These are phyloP conservation scores for Microsporum audouinii DNA, from an alignment of 2,329 filamentous ascomycete genomes.

Conservation along the genomic window DNA sequence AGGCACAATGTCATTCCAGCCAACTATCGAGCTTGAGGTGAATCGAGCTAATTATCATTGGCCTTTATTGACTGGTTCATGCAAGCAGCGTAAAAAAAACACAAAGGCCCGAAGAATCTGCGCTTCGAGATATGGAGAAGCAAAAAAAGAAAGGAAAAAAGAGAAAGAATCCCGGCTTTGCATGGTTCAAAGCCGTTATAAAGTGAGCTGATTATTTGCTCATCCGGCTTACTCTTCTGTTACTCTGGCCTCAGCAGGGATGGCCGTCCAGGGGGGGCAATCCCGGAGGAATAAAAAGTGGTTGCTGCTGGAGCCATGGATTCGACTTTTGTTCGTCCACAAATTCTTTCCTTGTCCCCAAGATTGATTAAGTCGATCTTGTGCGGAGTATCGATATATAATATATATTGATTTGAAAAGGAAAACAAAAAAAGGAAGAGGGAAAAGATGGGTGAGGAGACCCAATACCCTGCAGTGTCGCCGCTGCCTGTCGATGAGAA, in stretches of 20 bases:
- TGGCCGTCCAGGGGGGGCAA: too few species aligned
- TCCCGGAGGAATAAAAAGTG: too few species aligned
- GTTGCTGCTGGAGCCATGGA: too few species aligned
- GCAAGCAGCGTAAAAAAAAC: neutral
- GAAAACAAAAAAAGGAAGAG: neutral
- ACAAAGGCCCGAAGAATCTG: too few species aligned
- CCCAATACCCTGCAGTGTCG: neutral
- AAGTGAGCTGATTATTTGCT: neutral
- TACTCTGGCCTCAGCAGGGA: too few species aligned
- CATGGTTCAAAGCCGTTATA: too few species aligned
- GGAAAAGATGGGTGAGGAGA: neutral
- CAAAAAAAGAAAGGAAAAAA: neutral
- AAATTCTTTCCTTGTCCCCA: too few species aligned
- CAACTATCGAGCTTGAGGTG: neutral
- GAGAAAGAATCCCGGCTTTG: neutral
- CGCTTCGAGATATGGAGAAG: neutral
- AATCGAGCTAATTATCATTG: slow-evolving; percentile 4
- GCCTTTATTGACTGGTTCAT: neutral
- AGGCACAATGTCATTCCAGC: neutral
- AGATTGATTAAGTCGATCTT: too few species aligned
- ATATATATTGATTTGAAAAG: neutral
- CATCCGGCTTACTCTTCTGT: neutral
- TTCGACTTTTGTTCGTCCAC: too few species aligned
- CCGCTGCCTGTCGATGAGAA: neutral
- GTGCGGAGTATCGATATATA: too few species aligned